These are phyloP conservation scores for Ophiostoma novo-ulmi DNA, from an alignment of 2,329 filamentous ascomycete species.

Conservation along the genomic window DNA sequence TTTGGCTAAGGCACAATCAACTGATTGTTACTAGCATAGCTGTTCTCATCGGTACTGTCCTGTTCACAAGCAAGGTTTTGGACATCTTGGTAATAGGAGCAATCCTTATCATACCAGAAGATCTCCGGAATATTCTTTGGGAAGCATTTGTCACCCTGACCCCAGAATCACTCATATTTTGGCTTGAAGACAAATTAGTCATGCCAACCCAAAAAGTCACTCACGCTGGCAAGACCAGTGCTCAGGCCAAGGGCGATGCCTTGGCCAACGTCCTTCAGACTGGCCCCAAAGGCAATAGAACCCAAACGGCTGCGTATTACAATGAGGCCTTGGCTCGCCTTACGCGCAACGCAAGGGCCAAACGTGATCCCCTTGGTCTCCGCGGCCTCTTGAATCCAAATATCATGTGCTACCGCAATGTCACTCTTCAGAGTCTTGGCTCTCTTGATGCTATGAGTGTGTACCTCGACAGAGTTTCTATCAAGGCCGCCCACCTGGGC, in stretches of 20 bases:
- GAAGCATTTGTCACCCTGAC: constrained; percentile 53
- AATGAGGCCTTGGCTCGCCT: not conserved
- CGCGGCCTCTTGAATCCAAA: constrained; percentile 82
- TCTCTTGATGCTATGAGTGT: constrained; percentile 64
- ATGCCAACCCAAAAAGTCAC: constrained; percentile 34
- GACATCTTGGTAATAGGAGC: constrained; percentile 26
- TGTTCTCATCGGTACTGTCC: constrained; percentile 34
- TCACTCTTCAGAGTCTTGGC: constrained; percentile 78
- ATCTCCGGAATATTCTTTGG: constrained; percentile 43
- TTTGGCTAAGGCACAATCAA: not conserved
- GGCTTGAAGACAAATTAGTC: not conserved
- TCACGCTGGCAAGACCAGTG: not conserved
- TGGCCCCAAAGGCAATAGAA: constrained; percentile 35
- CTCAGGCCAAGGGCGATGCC: not conserved
- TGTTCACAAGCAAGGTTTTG: constrained; percentile 34
- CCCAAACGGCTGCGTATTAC: not conserved
- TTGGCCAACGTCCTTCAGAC: constrained; percentile 20
- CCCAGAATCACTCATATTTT: constrained; percentile 50
- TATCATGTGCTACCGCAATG: constrained; percentile 98
- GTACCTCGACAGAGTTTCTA: constrained; percentile 49
- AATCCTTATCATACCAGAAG: constrained; percentile 40
- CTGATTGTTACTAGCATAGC: constrained; percentile 31
- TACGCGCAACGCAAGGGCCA: too few species aligned
- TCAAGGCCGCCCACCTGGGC: constrained; percentile 23
- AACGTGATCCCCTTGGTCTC: constrained; percentile 41